phyloP scores from a whole-genome alignment of 1,139 yeast genomes.

The Sugiyamaella paludigena region DNA sequence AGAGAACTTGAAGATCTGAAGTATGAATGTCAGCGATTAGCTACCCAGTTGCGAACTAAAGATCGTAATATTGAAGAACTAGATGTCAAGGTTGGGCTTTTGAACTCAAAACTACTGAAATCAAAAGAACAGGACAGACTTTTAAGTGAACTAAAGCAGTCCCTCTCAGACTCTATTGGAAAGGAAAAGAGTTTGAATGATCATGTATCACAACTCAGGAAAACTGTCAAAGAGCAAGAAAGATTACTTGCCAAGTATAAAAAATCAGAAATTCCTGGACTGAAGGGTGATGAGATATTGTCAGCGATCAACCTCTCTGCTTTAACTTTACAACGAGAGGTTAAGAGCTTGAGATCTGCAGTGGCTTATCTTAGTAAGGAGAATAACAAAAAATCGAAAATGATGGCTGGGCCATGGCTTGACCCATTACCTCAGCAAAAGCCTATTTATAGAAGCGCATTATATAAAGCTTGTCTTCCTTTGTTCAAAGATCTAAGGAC shows the following conservation, averaged over 20 bases:
- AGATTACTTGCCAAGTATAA: constrained; percentile 22
- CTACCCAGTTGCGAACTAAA: constrained; percentile 33
- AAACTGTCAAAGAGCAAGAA: constrained; percentile 39
- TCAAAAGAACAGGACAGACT: constrained; percentile 38
- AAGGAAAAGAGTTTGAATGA: constrained; percentile 30
- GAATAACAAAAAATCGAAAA: not conserved
- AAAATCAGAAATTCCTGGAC: constrained; percentile 17
- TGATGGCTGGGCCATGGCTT: constrained; percentile 1
- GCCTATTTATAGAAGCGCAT: not conserved
- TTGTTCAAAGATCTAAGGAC: constrained; percentile 21
- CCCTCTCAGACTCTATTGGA: constrained; percentile 30
- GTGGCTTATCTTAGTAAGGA: constrained; percentile 18
- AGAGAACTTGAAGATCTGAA: constrained; percentile 27
- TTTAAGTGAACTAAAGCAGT: constrained; percentile 32
- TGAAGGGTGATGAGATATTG: constrained; percentile 14
- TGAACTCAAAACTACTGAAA: constrained; percentile 45
- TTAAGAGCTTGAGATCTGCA: constrained; percentile 20
- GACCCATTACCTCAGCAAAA: constrained; percentile 6
- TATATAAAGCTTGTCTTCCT: constrained; percentile 15
- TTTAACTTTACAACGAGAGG: constrained; percentile 23
- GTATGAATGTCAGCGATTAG: constrained; percentile 27
- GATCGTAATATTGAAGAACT: constrained; percentile 45
- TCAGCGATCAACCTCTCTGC: constrained; percentile 19
- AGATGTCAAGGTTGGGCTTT: constrained; percentile 44
- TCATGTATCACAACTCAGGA: constrained; percentile 26